Base-by-base conservation (phyloP, 371 early-diverging fungal species). In the Apophysomyces elegans region DNA sequence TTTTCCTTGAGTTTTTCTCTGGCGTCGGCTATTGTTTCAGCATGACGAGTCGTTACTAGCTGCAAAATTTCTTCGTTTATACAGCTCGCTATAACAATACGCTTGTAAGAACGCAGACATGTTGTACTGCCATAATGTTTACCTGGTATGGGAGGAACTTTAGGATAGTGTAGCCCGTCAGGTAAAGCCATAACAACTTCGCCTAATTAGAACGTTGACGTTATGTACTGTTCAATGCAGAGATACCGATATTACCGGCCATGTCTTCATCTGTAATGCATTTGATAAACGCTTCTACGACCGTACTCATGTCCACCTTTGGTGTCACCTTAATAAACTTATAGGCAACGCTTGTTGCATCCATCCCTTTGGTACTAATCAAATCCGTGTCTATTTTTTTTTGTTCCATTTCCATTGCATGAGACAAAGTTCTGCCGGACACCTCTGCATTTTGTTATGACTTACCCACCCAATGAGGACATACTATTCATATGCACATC, bases 281-380 rank as follows among this genome's bases (percentile, higher is more conserved):
- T 13, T 65, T 63, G 58, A 86, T 68, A 44, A 85, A 79, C 7
- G 83, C 88, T 11, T 88, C 86, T 21, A 85, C 78, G 7, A 86
- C 86, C 14, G 71, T 68, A 7, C 68, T 71, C n/a, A 87, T 79
- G 6, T 81, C 70, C 7, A 83, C 79, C 32, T 69, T 68, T 16
- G 75, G 72, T 1, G 65, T 45, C 0, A 58, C 21, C 7, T 37
- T 54, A 1, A 73, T 44, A 1, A 77, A 32, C 7, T 59, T 47
- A 0, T 56, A 26, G 32, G 32, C 32, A 26, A 26, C 32, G 32
- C 32, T 26, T 26, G 32, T 26, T 26, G 32, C 32, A 26, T 26
- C 32, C 32, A 26, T 26, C 32, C 32, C 32, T 26, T 26, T 26
- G 32, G 32, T 26, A 26, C 32, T 32, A 7, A 56, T 45, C 9